phyloP scores from a whole-genome alignment of 441 rosid species.

The Kokia cookei region DNA sequence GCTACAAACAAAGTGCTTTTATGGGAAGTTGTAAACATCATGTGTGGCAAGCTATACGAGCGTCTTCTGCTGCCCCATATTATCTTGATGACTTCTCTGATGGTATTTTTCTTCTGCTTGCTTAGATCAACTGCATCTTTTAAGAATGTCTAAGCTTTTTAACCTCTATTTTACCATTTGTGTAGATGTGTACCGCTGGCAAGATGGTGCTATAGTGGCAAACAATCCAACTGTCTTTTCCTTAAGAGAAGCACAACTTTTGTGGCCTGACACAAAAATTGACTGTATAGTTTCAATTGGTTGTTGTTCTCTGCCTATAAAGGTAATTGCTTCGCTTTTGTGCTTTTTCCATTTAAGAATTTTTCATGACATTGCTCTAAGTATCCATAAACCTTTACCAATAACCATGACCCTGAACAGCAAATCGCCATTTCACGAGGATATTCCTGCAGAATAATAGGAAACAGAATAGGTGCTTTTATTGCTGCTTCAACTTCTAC shows the following conservation, averaged over 20 bases:
- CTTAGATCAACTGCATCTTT: conserved; percentile 3
- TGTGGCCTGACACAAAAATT: conserved; percentile 97
- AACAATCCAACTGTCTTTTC: conserved; percentile 91
- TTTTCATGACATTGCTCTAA: conserved; percentile 3
- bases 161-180: conserved; percentile 2
- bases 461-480: not conserved
- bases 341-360: not conserved
- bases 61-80: conserved; percentile 98
- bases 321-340: conserved; percentile 37
- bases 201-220: conserved; percentile 99
- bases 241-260: conserved; percentile 96
- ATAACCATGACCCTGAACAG: not conserved
- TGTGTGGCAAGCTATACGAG: conserved; percentile 96
- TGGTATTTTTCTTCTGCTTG: conserved; percentile 39
- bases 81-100: conserved; percentile 97
- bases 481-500: not conserved
- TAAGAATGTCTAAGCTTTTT: not conserved
- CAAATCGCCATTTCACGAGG: not conserved
- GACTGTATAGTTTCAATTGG: conserved; percentile 95
- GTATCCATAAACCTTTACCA: not conserved
- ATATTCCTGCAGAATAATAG: not conserved
- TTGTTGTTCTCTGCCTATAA: conserved; percentile 91
- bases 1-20: conserved; percentile 85
- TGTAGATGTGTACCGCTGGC: conserved; percentile 83
- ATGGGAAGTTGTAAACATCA: conserved; percentile 94